Evolutionary conservation across 73 alveolate genomes (phyloP), one percentile per base, ranked within the genome.

Genomic region (Paramecium sexaurelia): DNA sequence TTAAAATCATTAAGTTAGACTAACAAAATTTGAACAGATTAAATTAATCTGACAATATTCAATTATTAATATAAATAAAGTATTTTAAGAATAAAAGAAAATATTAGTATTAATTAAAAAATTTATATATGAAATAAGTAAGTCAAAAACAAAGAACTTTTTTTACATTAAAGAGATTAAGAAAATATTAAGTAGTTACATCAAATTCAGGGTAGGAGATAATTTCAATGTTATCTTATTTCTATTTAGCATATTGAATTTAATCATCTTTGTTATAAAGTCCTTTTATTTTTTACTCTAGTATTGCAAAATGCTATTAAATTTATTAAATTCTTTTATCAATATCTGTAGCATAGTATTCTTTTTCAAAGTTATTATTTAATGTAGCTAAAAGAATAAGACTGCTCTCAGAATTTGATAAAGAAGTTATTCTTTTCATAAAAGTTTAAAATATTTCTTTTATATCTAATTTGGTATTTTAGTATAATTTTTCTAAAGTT

Each of bases 131-230:
- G 67, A n/a, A 51, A 51, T 51, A 8, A 51, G 67, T 51, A 51
- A 51, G 22, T 61, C 83, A 61, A 61, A 61, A 61, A 61, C 43
- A 61, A 32, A 61, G 83, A 61, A 61, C 43, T 19, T 61, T 61
- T 15, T 61, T 61, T 13, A 61, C 7, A 61, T 61, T 61, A 32
- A 61, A 61, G 83, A 61, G 83, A 61, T 61, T 61, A 29, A 61
- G 43, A 26, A 61, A 61, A 32, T 61, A 61, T 61, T 61, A 20
- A 32, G 83, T 29, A 32, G 83, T 32, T 22, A 61, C 43, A 61
- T 32, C 43, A 19, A 29, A 32, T 29, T 61, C 83, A 3, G 39
- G 43, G 43, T 61, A 61, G 20, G 20, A 26, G 6, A 61, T 8
- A 7, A 61, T 61, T 61, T 61, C 39, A 61, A 61, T 61, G 26